phyloP scores from a whole-genome alignment of 495 filamentous ascomycete species.

The Penicillium parvum region DNA sequence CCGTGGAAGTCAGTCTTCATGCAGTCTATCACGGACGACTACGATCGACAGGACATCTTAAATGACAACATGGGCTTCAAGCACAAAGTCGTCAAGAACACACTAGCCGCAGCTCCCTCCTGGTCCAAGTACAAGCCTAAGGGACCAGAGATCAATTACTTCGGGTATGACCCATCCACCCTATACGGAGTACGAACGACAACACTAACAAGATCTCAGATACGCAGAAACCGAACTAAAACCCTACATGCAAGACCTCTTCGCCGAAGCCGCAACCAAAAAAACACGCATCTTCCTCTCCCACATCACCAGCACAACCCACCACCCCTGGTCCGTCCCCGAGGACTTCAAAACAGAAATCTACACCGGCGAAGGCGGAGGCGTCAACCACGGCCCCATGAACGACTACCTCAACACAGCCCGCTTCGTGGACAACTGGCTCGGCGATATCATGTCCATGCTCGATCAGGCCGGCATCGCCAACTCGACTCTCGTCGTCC shows the following conservation, averaged over 20 bases:
- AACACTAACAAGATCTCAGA: no score
- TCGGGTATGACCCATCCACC: constrained; percentile 27
- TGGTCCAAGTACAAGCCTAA: constrained; percentile 28
- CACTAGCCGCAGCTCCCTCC: constrained; percentile 14
- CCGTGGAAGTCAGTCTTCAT: constrained; percentile 44
- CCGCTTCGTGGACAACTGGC: constrained; percentile 44
- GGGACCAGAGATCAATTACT: constrained; percentile 41
- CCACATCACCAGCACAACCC: constrained; percentile 44
- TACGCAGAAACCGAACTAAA: constrained; percentile 41
- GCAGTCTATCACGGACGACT: constrained; percentile 45
- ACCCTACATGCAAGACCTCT: constrained; percentile 40
- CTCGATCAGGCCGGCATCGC: constrained; percentile 46
- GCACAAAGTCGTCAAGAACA: constrained; percentile 31
- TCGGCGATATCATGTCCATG: constrained; percentile 40
- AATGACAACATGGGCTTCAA: constrained; percentile 40
- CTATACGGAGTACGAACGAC: no score
- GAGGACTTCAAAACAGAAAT: constrained; percentile 26
- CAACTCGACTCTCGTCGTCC: constrained; percentile 46
- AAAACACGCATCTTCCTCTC: constrained; percentile 45
- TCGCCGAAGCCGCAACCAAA: constrained; percentile 35
- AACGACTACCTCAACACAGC: constrained; percentile 42
- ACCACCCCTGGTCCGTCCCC: constrained; percentile 42
- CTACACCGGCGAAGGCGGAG: constrained; percentile 32
- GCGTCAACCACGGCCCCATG: constrained; percentile 26
- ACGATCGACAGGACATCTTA: constrained; percentile 37